Base-by-base conservation (phyloP, 805 yeast genomes). In the Starmerella cellae region DNA sequence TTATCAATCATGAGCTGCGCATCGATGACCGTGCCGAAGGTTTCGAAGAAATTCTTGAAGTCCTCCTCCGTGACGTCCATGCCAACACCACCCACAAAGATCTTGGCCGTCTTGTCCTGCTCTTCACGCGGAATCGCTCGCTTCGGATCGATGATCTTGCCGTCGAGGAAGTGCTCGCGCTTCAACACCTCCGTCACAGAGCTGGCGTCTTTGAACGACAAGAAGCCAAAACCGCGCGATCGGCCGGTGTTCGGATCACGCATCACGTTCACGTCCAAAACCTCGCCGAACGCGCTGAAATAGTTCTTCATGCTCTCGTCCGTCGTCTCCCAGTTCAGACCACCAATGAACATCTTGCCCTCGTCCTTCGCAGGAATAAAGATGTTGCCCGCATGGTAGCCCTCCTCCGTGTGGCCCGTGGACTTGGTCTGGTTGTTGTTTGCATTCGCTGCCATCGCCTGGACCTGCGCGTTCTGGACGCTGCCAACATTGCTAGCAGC, bases 121-220 rank as follows among this genome's bases (percentile, higher is more conserved):
- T 88, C 96, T 59, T 88, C 96, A 60, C 83, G 80, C 28, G 97
- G 96, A 55, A 88, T 88, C 21, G 98, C 96, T 56, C 97, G 74
- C 61, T 88, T 88, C 31, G 98, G 97, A 60, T 88, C 98, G 59
- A 88, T 91, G 46, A 88, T 80, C 62, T 88, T 88, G 50, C 97
- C 97, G 58, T 88, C 98, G 39, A 88, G 67, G 42, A 83, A 74
- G 60, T 88, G 98, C 57, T 82, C 91, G 47, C 81, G 76, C 51
- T 75, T 76, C 53, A 88, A 71, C 42, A 88, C 97, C 51, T 74
- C 81, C 57, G 82, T 88, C 29, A 88, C 97, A 33, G 91, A 75
- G 23, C 68, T 63, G n/a, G 94, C 72, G 48, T 77, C 79, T 39
- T 73, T 75, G 67, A 88, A 88, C 0, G 95, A 83, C 54, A 88